phyloP scores from a whole-genome alignment of 2,329 filamentous ascomycete species.

The Coniochaeta sp. region DNA sequence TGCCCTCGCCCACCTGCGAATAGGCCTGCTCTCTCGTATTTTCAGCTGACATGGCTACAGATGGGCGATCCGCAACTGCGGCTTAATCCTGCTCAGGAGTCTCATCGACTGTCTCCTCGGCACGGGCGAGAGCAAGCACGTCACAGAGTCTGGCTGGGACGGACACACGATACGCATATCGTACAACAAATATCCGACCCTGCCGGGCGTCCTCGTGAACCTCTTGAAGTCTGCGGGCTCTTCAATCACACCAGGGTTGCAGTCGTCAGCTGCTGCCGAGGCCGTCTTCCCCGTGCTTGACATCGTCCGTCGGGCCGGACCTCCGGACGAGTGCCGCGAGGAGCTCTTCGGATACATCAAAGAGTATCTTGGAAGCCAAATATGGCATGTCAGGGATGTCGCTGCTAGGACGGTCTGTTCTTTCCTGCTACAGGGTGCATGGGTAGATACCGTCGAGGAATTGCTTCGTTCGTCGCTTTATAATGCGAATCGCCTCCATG shows the following conservation, averaged over 20 bases:
- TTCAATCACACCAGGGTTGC: conserved; percentile 14
- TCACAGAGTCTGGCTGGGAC: conserved; percentile 55
- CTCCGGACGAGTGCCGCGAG: conserved; percentile 48
- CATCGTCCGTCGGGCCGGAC: conserved; percentile 64
- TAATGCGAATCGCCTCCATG: conserved; percentile 47
- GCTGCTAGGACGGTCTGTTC: conserved; percentile 66
- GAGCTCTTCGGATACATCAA: conserved; percentile 52
- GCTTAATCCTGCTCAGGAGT: conserved; percentile 79
- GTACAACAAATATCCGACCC: conserved; percentile 59
- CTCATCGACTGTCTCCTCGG: conserved; percentile 74
- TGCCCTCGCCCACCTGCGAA: conserved; percentile 4
- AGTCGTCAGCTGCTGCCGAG: conserved; percentile 41
- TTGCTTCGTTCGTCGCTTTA: conserved; percentile 23
- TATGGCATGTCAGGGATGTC: conserved; percentile 79
- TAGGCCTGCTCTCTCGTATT: neutral
- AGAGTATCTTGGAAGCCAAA: conserved; percentile 56
- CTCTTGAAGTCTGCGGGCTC: conserved; percentile 50
- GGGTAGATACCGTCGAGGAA: conserved; percentile 32
- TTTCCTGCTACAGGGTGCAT: conserved; percentile 45
- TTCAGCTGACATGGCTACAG: conserved; percentile 29
- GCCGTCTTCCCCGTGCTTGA: conserved; percentile 79
- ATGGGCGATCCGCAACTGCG: conserved; percentile 94
- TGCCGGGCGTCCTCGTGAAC: conserved; percentile 55
- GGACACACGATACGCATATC: conserved; percentile 58
- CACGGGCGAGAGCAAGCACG: conserved; percentile 61